Evolutionary conservation across 139 green algal species (phyloP).

Genomic region (Diplosphaera chodatii): DNA sequence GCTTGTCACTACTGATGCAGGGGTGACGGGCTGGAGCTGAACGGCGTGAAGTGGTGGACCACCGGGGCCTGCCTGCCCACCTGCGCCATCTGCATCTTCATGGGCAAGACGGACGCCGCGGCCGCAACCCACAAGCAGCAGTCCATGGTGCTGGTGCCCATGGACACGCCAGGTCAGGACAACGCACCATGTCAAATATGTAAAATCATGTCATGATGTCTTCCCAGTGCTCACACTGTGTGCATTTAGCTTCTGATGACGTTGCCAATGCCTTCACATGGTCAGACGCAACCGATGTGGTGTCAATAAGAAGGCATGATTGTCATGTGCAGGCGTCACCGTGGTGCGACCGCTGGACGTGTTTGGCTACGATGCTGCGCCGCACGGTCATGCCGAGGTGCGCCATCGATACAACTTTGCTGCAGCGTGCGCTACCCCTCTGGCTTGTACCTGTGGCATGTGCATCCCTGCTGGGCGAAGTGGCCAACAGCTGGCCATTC

Average conservation of each 20-base stretch:
- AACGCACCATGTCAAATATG: too few relatives aligned
- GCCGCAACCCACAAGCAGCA: slow-evolving; percentile 74
- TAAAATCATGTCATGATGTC: too few relatives aligned
- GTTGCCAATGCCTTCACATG: too few relatives aligned
- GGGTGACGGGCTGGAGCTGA: slow-evolving; percentile 4
- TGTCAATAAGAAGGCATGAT: too few relatives aligned
- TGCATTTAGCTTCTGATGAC: too few relatives aligned
- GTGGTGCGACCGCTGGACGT: slow-evolving; percentile 48
- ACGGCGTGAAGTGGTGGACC: slow-evolving; percentile 97
- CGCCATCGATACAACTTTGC: too few relatives aligned
- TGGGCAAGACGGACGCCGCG: slow-evolving; percentile 78
- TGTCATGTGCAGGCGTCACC: slow-evolving; percentile 58
- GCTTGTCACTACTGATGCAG: not conserved
- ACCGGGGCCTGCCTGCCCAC: slow-evolving; percentile 76
- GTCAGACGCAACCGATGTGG: too few relatives aligned
- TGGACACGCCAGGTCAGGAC: slow-evolving; percentile 42
- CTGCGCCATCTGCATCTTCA: slow-evolving; percentile 87
- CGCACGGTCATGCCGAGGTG: slow-evolving; percentile 93
- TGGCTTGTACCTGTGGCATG: too few relatives aligned
- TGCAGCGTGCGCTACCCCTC: too few relatives aligned
- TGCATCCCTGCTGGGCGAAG: too few relatives aligned
- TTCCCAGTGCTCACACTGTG: too few relatives aligned
- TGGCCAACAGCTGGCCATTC: too few relatives aligned
- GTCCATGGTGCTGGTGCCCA: slow-evolving; percentile 90
- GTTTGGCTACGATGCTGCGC: slow-evolving; percentile 93